Conservation (phyloP, 345 rosid species). For the Leavenworthia alabamica region DNA sequence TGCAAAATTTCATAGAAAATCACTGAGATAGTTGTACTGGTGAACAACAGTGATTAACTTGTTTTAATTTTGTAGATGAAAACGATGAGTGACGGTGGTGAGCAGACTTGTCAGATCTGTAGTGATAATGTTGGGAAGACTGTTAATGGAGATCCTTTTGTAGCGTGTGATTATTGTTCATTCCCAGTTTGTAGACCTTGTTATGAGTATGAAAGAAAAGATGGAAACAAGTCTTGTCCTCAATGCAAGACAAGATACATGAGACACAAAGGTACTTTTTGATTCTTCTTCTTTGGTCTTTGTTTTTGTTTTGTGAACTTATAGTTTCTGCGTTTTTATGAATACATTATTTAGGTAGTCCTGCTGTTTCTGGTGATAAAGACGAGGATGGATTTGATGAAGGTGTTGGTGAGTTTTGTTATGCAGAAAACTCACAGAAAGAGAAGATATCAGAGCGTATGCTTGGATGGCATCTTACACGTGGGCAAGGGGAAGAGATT, state of each 20-base stretch:
- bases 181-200: slow-evolving; percentile 88
- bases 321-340: neutral
- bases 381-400: slow-evolving; percentile 58
- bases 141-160: slow-evolving; percentile 56
- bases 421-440: slow-evolving; percentile 38
- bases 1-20: neutral
- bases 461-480: slow-evolving; percentile 77
- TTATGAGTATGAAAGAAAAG: slow-evolving; percentile 77
- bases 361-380: slow-evolving; percentile 68
- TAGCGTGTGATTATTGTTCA: slow-evolving; percentile 71
- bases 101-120: slow-evolving; percentile 73
- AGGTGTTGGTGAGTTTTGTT: slow-evolving; percentile 39
- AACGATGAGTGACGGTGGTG: slow-evolving; percentile 42
- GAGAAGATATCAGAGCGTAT: slow-evolving; percentile 59
- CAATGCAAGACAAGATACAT: slow-evolving; percentile 83
- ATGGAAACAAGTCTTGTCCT: slow-evolving; percentile 79
- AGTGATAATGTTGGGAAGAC: slow-evolving; percentile 59
- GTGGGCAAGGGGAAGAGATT: slow-evolving; percentile 58
- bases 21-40: neutral
- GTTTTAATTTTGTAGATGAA: slow-evolving; percentile 38
- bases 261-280: slow-evolving; percentile 54
- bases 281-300: neutral
- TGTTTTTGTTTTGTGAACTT: neutral
- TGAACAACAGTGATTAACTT: neutral
- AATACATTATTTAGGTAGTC: slow-evolving; percentile 49